Evolutionary conservation across 208 protist species (phyloP).

Genomic region (Wallacemonas collosoma): DNA sequence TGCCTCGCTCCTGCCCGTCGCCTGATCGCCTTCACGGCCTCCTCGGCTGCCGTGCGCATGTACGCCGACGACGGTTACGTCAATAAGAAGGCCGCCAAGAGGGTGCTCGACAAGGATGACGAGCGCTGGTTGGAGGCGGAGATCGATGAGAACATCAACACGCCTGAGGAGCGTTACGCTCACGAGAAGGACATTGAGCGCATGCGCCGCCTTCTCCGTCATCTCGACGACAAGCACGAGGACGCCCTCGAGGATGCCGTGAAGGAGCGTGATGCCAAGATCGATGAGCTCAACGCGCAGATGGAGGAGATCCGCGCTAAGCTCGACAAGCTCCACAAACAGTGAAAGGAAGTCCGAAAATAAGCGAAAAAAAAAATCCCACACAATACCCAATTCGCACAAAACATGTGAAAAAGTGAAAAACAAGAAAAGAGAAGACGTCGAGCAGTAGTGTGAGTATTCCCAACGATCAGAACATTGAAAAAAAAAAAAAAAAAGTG

Average conservation of each 20-base stretch:
- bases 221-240: constrained; percentile 50
- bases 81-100: constrained; percentile 55
- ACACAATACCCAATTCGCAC: not conserved
- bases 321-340: constrained; percentile 44
- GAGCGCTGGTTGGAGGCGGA: constrained; percentile 89
- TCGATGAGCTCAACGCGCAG: constrained; percentile 55
- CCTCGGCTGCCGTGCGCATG: constrained; percentile 7
- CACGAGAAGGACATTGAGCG: constrained; percentile 55
- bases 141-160: constrained; percentile 79
- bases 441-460: too few relatives aligned
- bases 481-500: constrained; percentile 10
- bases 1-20: constrained; percentile 7
- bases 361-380: not conserved
- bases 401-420: not conserved
- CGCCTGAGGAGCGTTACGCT: constrained; percentile 85
- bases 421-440: not conserved
- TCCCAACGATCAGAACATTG: not conserved
- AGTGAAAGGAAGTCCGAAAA: constrained; percentile 2
- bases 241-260: constrained; percentile 45
- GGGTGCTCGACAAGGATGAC: constrained; percentile 51
- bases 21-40: not conserved
- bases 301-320: constrained; percentile 44
- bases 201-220: constrained; percentile 53
- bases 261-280: constrained; percentile 41
- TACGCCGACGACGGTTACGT: constrained; percentile 23